Percentiles rank a stretch among this genome's conserved stretches.
Conservation (phyloP, 805 yeast species). For the Candida manassasensis region DNA sequence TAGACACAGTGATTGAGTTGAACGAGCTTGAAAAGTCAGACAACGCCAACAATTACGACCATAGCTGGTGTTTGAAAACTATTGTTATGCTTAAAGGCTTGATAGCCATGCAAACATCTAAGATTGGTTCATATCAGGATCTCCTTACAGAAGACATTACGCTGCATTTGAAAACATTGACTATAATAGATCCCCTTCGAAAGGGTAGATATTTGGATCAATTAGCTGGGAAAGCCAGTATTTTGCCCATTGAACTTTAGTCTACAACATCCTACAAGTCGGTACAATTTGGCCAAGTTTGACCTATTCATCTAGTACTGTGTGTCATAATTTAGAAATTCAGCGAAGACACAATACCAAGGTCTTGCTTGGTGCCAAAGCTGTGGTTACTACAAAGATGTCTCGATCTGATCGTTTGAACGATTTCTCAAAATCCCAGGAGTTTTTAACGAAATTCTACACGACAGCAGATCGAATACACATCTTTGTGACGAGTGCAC, state of each 20-base stretch:
- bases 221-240: slow-evolving; percentile 11
- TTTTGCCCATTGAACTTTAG: neutral
- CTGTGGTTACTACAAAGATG: no score
- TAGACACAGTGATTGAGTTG: slow-evolving; percentile 52
- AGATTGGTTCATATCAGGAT: neutral
- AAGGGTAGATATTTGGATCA: slow-evolving; percentile 52
- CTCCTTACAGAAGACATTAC: slow-evolving; percentile 27
- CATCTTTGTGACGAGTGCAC: no score
- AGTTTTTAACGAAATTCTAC: no score
- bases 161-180: slow-evolving; percentile 37
- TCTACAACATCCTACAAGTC: no score
- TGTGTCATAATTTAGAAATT: no score
- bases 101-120: slow-evolving; percentile 10
- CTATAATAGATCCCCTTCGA: slow-evolving; percentile 61
- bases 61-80: slow-evolving; percentile 73
- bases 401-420: no score
- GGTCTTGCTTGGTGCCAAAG: no score
- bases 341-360: no score
- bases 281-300: no score
- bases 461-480: no score
- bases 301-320: no score
- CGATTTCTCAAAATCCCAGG: no score
- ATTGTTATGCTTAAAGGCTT: slow-evolving; percentile 43
- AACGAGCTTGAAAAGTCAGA: slow-evolving; percentile 72
- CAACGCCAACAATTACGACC: slow-evolving; percentile 44